phyloP scores from a whole-genome alignment of 2,329 filamentous ascomycete genomes.

The Fusarium sp. region DNA sequence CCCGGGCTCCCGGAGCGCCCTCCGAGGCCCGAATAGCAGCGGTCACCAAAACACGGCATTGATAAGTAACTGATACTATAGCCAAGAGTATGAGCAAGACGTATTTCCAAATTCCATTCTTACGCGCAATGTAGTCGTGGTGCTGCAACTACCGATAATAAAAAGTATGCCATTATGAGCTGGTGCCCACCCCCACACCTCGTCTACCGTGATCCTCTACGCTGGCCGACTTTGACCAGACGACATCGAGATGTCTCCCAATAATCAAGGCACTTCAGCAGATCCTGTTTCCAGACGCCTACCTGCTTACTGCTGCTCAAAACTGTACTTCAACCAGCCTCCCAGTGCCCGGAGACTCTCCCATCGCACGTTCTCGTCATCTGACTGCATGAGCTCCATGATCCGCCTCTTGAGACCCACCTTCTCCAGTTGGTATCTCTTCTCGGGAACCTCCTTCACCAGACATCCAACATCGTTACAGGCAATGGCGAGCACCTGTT shows the following conservation, averaged over 20 bases:
- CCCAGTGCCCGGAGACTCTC: conserved; percentile 86
- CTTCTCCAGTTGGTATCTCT: conserved; percentile 80
- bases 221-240: conserved; percentile 30
- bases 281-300: conserved; percentile 18
- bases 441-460: conserved; percentile 89
- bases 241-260: conserved; percentile 36
- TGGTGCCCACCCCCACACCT: conserved; percentile 41
- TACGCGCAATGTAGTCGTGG: conserved; percentile 32
- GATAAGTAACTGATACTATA: conserved; percentile 1
- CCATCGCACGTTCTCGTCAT: conserved; percentile 89
- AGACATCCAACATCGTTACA: conserved; percentile 92
- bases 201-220: conserved; percentile 41
- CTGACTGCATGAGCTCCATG: conserved; percentile 93
- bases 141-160: conserved; percentile 38
- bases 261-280: conserved; percentile 37
- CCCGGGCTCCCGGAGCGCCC: conserved; percentile 36
- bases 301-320: conserved; percentile 53
- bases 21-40: conserved; percentile 28
- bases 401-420: conserved; percentile 84
- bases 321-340: conserved; percentile 71
- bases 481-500: conserved; percentile 88
- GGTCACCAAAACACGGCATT: conserved; percentile 8
- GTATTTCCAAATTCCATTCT: conserved; percentile 27
- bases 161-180: conserved; percentile 46
- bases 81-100: neutral